Base-by-base conservation (phyloP, 2,329 filamentous ascomycete genomes). In the Fusarium torulosum region DNA sequence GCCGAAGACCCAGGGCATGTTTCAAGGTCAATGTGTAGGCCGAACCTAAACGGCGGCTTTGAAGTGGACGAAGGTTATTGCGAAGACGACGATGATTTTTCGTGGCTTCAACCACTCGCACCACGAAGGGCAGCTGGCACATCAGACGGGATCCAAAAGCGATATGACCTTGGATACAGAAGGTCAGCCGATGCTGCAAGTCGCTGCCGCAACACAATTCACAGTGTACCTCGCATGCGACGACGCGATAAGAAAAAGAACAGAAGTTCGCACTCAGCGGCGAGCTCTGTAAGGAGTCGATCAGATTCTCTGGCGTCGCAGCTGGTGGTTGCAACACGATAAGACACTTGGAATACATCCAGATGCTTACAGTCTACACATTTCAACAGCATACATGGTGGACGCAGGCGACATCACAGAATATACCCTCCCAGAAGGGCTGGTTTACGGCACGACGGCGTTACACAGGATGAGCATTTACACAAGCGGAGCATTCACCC, bases 21-120 rank as follows among this genome's bases (percentile, higher is more conserved):
- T 25, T 29, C 51, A 33, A 49, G 10, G 7, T 51, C 67, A n/a
- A 23, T 44, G 3, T 54, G 44, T 38, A 53, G 56, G 10, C 54
- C 60, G 15, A 46, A 55, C 19, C 40, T 52, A 11, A 47, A 46
- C 10, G 37, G 43, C 17, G 57, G 56, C 33, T 51, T 75, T 5
- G 70, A 77, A 38, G 75, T 72, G 6, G 75, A 77, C 20, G 75
- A 76, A 45, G 74, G 73, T 35, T 75, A 69, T 42, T 71, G 64
- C 47, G 75, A 74, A 40, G 67, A 68, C 1, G 60, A 66, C 1
- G 73, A 74, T 11, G 71, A 75, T 37, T 65, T 72, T 29, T 54
- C 67, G 15, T 77, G 74, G 74, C 55, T 76, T 27, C 66, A 70
- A 33, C 58, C 65, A 21, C 54, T 67, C 23, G 23, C 55, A 14